Evolutionary conservation across 306 rosid species (phyloP), one percentile per base, ranked within the genome.

Genomic region (Inga oerstediana): DNA sequence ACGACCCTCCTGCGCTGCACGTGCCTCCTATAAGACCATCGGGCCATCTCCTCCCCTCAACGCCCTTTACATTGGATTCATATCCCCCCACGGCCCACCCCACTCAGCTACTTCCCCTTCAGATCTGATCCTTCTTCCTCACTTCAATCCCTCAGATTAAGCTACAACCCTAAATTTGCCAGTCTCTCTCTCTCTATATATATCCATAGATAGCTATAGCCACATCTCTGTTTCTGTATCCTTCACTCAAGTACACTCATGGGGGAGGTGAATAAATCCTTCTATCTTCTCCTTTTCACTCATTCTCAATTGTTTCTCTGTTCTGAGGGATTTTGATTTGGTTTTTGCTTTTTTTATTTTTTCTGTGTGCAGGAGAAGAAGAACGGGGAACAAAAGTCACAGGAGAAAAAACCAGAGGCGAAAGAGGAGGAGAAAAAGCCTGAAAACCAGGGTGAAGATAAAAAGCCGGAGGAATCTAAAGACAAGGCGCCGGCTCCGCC

Each of bases 331-430:
- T 79, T 80, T 35, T 76, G 65, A 79, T 66, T 75, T 24, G 79
- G 10, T 7, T 70, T 24, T 78, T 76, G 20, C 72, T 48, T 30
- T 58, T n/a, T 11, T 0, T 3, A 3, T 49, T 12, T 9, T 86
- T 80, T 20, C 77, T 78, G 30, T 66, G n/a, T 14, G 16, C 48
- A 92, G 97, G 88, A 86, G 83, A 94, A 87, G 80, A 89, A 93
- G 88, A 92, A 89, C 77, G 94, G 83, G 76, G 87, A 88, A 80
- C 81, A 79, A 48, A 89, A 65, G 17, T 5, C 37, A 93, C 88
- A 86, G 84, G 95, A 87, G 80, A 89, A 91, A 86, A 94, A 89
- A 80, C 58, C 91, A 5, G 96, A 85, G 74, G 87, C n/a, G 22
- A 52, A 52, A 17, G 66, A 59, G 5, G 75, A 51, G 14, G 76